Conservation (phyloP, 2,329 filamentous ascomycete genomes). For the Fusarium sterilihyphosum region DNA sequence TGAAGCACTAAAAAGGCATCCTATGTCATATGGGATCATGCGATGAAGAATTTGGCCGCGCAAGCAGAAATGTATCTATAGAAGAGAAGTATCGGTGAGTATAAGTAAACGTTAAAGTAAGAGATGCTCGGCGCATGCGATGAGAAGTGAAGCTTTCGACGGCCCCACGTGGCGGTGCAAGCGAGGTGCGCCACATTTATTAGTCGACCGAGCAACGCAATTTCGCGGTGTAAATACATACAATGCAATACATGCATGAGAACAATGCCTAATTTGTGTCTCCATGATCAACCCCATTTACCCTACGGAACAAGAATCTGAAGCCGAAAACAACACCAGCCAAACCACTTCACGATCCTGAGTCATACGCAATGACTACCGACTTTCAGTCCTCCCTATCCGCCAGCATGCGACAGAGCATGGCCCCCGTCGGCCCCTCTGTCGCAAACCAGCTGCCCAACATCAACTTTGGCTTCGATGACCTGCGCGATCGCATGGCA, state of each 20-base stretch:
- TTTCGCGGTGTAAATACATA: slow-evolving; percentile 35
- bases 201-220: slow-evolving; percentile 47
- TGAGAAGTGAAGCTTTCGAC: slow-evolving; percentile 37
- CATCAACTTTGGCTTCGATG: slow-evolving; percentile 96
- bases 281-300: neutral
- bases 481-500: slow-evolving; percentile 92
- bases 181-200: slow-evolving; percentile 36
- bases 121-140: slow-evolving; percentile 12
- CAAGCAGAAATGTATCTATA: slow-evolving; percentile 3
- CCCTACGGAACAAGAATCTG: neutral
- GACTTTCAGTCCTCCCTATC: slow-evolving; percentile 77
- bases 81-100: slow-evolving; percentile 11
- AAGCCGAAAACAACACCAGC: neutral
- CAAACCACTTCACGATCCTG: neutral
- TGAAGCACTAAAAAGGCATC: slow-evolving; percentile 29
- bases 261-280: slow-evolving; percentile 7
- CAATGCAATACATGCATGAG: neutral
- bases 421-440: slow-evolving; percentile 68
- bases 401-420: slow-evolving; percentile 68
- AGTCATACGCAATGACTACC: slow-evolving; percentile 58
- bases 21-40: slow-evolving; percentile 3
- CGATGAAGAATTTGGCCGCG: neutral
- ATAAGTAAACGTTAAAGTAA: neutral
- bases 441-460: slow-evolving; percentile 83
- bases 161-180: slow-evolving; percentile 44